Base-by-base conservation (phyloP, 176 grass and related monocot genomes). In the Eleusine indica region DNA sequence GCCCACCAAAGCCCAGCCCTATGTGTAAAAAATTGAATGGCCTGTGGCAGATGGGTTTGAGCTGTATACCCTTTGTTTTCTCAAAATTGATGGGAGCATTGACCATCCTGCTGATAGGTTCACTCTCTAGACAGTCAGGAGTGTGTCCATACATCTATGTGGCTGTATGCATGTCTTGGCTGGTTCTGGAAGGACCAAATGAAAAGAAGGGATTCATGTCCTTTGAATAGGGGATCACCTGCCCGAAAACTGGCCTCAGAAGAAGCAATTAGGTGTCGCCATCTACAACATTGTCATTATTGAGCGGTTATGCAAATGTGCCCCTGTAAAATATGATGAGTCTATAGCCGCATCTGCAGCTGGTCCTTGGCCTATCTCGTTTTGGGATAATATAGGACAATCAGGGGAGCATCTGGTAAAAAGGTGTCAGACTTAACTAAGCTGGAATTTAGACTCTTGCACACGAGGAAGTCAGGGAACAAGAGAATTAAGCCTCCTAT, bases 181-280 rank as follows among this genome's bases (percentile, higher is more conserved):
- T 80, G 71, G 74, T 89, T 74, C 84, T 83, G 87, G 87, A 87
- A 83, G 43, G 74, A 80, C 71, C 76, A 87, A 89, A 83, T 73
- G 88, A 89, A 91, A 90, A 61, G 70, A 81, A 68, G 79, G 84
- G 83, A 72, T 58, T 54, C 30, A 72, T 97, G 91, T 91, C 89
- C 88, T 68, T 91, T 77, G 89, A 91, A 77, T 73, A 84, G 88
- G 91, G 68, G 87, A 93, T 13, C 22, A 64, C 89, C 89, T 93
- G 82, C 91, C 89, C 46, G 68, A 90, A 90, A 93, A 91, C 76
- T 93, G 71, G 91, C 94, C 89, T 86, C 52, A 94, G 88, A 97
- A 97, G 77, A 80, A 89, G 87, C 81, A 88, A 91, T 66, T 80
- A 86, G 82, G 77, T 91, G 89, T 97, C 91, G 76, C 78, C 68